Evolutionary conservation across 768 basidiomycete species (phyloP).

Genomic region (Trametes gibbosa): DNA sequence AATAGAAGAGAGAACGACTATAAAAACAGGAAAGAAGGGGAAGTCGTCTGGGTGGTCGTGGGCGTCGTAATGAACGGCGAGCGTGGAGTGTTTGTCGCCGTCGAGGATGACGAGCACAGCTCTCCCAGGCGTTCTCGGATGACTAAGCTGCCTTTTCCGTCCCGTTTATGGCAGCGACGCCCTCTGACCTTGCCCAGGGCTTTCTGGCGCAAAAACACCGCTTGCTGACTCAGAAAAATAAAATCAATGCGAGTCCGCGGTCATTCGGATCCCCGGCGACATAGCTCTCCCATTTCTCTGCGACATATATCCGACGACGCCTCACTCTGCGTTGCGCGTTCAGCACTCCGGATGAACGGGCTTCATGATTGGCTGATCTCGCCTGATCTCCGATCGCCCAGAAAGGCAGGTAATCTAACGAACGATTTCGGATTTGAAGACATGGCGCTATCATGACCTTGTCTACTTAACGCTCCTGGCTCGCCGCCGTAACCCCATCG

Average conservation of each 20-base stretch:
- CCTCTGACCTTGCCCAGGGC: neutral
- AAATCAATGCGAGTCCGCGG: too few species aligned
- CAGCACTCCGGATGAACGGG: neutral
- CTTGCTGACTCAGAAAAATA: neutral
- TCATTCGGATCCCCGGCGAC: neutral
- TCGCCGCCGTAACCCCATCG: neutral
- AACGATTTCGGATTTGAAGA: conserved; percentile 26
- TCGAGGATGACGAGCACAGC: conserved; percentile 26
- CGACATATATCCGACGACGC: neutral
- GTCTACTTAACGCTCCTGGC: conserved; percentile 16
- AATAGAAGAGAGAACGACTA: conserved; percentile 17
- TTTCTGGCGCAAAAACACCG: conserved; percentile 1
- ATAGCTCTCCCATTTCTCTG: neutral
- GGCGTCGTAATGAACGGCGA: conserved; percentile 28
- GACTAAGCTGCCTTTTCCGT: conserved; percentile 13
- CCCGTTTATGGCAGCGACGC: neutral
- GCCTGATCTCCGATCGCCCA: conserved; percentile 12
- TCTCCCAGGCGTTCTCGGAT: conserved; percentile 9
- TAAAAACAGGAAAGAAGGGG: conserved; percentile 11
- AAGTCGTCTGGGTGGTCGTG: conserved; percentile 20
- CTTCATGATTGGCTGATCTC: conserved; percentile 6
- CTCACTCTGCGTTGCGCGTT: neutral
- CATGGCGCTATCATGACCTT: conserved; percentile 21
- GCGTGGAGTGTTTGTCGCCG: conserved; percentile 26
- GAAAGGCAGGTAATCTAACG: conserved; percentile 7